Evolutionary conservation across 306 rosid genomes (phyloP), one percentile per base, ranked within the genome.

Genomic region (Fagus crenata): DNA sequence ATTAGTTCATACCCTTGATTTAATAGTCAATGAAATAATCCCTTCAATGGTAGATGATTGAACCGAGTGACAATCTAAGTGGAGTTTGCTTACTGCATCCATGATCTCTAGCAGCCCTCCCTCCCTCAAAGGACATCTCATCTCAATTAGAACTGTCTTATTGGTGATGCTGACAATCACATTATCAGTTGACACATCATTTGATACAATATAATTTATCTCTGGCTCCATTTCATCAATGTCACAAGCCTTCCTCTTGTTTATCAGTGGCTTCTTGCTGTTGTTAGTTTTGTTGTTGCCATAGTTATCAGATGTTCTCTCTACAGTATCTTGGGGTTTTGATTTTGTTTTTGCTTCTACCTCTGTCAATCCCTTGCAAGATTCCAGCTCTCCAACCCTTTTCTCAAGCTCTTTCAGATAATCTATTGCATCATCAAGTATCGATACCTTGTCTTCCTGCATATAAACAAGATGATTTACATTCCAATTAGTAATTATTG

Each of bases 381-480:
- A 81, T 86, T 92, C 91, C 85, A 90, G 78, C 58, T 87, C 96
- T 79, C 75, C 86, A n/a, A 93, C 82, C 85, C 83, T 87, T 83
- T 72, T 86, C 88, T 93, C 91, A 2, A 93, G 94, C 87, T 86
- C 89, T 84, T 75, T 84, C 77, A 93, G 78, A 69, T 93, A 90
- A 42, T 89, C 87, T 80, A 93, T 93, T 59, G 89, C 94, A 74
- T 87, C 88, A 51, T 90, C 97, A 41, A 93, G 89, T 77, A 93
- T 90, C 22, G 97, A 86, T 67, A 93, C 89, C 82, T 89, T 89
- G 86, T 93, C 97, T 53, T 90, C 97, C 97, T 90, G 87, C 72
- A 81, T 3, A 75, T 3, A 75, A 78, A 63, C 78, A 63, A 55
- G 59, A 79, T 37, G 40, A 35, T 40, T 65, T 49, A 17, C 73